These are phyloP conservation scores for Phytophthora foliorum DNA, from an alignment of 352 stramenopile genomes.

Conservation along the genomic window DNA sequence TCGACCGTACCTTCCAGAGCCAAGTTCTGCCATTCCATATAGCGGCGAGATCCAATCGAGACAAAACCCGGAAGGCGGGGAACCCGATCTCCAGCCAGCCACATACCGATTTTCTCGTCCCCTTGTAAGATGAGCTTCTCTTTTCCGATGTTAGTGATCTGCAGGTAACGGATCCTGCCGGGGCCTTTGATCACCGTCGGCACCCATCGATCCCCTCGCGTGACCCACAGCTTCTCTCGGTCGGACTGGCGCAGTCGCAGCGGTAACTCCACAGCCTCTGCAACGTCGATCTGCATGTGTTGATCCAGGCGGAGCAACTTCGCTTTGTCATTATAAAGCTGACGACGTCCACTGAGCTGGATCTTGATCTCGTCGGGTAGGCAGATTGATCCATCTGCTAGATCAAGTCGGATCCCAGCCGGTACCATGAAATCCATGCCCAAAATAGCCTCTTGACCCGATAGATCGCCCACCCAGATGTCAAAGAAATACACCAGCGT, in stretches of 20 bases:
- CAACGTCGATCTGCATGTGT: neutral
- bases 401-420: slow-evolving; percentile 15
- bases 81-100: slow-evolving; percentile 10
- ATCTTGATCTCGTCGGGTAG: slow-evolving; percentile 15
- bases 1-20: slow-evolving; percentile 10
- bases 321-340: slow-evolving; percentile 2
- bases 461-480: slow-evolving; percentile 19
- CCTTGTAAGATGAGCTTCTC: neutral
- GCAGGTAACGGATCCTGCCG: neutral
- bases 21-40: slow-evolving; percentile 22
- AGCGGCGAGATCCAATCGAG: slow-evolving; percentile 8
- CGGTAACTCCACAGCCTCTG: neutral
- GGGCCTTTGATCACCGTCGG: neutral
- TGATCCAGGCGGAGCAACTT: neutral
- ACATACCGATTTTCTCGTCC: slow-evolving; percentile 6
- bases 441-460: slow-evolving; percentile 22
- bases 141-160: slow-evolving; percentile 12
- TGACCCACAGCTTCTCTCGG: slow-evolving; percentile 18
- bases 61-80: slow-evolving; percentile 12
- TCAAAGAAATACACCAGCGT: slow-evolving; percentile 22
- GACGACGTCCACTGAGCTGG: slow-evolving; percentile 3
- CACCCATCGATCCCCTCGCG: slow-evolving; percentile 6
- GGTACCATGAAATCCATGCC: slow-evolving; percentile 30
- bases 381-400: neutral
- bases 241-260: neutral